Conservation (phyloP, 257 asterid species). For the Penstemon barbatus region DNA sequence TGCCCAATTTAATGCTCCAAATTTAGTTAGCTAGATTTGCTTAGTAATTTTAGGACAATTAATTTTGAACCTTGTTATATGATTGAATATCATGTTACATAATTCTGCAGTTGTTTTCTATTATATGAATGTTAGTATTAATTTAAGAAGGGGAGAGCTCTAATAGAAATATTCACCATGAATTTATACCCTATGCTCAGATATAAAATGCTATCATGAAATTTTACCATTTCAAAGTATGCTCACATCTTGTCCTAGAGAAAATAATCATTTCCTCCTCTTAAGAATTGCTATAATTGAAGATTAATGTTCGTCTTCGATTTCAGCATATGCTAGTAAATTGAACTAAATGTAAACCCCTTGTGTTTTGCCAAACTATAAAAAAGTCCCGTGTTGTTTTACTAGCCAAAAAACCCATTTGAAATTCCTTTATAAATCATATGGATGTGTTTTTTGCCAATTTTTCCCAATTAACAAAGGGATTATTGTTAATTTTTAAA, state of each 20-base stretch:
- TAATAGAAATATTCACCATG: neutral
- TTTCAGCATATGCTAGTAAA: neutral
- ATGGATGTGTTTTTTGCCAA: too few species aligned
- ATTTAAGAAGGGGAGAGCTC: neutral
- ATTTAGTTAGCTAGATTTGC: neutral
- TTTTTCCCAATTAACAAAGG: too few species aligned
- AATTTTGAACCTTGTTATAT: neutral
- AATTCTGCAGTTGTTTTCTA: neutral
- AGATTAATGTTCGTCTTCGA: conserved; percentile 13
- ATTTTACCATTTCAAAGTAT: neutral
- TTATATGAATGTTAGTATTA: neutral
- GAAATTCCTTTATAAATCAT: too few species aligned
- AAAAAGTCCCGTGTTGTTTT: too few species aligned
- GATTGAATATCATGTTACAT: neutral
- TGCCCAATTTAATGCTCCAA: neutral
- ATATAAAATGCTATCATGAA: neutral
- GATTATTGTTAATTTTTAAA: too few species aligned
- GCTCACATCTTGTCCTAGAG: neutral
- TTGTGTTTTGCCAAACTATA: too few species aligned
- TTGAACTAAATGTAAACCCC: too few species aligned
- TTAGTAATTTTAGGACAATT: neutral
- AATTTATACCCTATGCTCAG: neutral
- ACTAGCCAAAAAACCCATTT: too few species aligned
- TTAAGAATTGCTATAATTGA: neutral
- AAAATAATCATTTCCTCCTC: neutral